Evolutionary conservation across 2,329 filamentous ascomycete genomes (phyloP).

Genomic region (Colletotrichum sp.): DNA sequence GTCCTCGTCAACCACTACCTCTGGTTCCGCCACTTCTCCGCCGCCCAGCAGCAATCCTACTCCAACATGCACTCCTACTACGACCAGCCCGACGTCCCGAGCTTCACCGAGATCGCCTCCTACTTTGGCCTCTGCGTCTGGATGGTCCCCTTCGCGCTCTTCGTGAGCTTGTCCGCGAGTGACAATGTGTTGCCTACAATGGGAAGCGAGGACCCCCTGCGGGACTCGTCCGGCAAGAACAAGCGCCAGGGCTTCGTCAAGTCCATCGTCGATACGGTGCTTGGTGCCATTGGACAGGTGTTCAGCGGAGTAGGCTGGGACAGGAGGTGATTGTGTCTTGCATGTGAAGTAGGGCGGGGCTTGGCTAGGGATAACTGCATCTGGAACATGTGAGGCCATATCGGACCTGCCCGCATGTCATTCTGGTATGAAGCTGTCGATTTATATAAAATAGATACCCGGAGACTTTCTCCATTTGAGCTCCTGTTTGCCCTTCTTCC

Average conservation of each 20-base stretch:
- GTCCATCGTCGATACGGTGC: slow-evolving; percentile 64
- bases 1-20: slow-evolving; percentile 92
- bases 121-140: slow-evolving; percentile 97
- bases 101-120: slow-evolving; percentile 91
- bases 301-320: slow-evolving; percentile 19
- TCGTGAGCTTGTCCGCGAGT: slow-evolving; percentile 90
- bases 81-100: slow-evolving; percentile 70
- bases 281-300: slow-evolving; percentile 56
- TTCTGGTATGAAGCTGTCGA: not conserved
- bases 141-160: slow-evolving; percentile 94
- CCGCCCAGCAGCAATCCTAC: slow-evolving; percentile 62
- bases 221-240: slow-evolving; percentile 49
- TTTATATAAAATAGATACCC: not conserved
- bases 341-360: not conserved
- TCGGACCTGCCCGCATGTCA: not conserved
- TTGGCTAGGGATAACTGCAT: not conserved
- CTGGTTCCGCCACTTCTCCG: slow-evolving; percentile 94
- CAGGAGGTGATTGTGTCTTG: slow-evolving; percentile 4
- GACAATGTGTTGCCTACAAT: slow-evolving; percentile 96
- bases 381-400: not conserved
- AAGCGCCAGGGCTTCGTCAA: slow-evolving; percentile 71
- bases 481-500: not conserved
- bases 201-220: slow-evolving; percentile 70
- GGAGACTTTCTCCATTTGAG: not conserved
- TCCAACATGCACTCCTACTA: slow-evolving; percentile 64